Percentiles rank a stretch among this genome's conserved stretches.
Conservation (phyloP, 2,329 filamentous ascomycete species). For the Amesomyces nigricolor region DNA sequence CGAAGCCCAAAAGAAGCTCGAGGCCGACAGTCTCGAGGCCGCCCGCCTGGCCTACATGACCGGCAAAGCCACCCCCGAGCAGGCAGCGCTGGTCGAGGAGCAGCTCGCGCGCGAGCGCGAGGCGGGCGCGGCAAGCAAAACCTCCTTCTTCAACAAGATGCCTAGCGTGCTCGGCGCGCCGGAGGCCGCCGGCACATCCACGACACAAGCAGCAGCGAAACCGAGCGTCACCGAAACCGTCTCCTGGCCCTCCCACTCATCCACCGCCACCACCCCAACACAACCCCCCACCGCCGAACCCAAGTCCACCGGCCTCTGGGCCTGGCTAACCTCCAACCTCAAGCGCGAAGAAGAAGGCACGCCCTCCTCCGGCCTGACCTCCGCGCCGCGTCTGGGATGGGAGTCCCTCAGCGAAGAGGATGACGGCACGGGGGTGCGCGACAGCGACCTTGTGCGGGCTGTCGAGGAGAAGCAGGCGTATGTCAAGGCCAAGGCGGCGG, state of each 20-base stretch:
- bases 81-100: conserved; percentile 52
- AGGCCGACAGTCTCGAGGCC: conserved; percentile 49
- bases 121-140: conserved; percentile 19
- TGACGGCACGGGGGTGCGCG: conserved; percentile 27
- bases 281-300: not conserved
- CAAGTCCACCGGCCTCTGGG: conserved; percentile 24
- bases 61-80: conserved; percentile 51
- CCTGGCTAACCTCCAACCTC: conserved; percentile 37
- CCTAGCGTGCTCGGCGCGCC: conserved; percentile 48
- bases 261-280: not conserved
- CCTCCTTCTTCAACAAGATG: conserved; percentile 36
- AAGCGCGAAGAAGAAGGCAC: conserved; percentile 34
- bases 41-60: conserved; percentile 57
- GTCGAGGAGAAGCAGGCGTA: conserved; percentile 31
- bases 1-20: conserved; percentile 49
- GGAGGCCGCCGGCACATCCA: conserved; percentile 23
- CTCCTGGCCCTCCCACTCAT: too few species aligned
- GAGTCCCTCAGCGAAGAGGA: conserved; percentile 33
- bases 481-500: conserved; percentile 37
- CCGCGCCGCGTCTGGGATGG: conserved; percentile 29
- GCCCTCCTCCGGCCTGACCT: conserved; percentile 10
- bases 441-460: conserved; percentile 30
- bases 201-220: not conserved
- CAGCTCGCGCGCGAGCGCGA: conserved; percentile 45
- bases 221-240: conserved; percentile 15